These are phyloP conservation scores for Xylariaceae sp. DNA, from an alignment of 2,329 filamentous ascomycete species.

Conservation along the genomic window DNA sequence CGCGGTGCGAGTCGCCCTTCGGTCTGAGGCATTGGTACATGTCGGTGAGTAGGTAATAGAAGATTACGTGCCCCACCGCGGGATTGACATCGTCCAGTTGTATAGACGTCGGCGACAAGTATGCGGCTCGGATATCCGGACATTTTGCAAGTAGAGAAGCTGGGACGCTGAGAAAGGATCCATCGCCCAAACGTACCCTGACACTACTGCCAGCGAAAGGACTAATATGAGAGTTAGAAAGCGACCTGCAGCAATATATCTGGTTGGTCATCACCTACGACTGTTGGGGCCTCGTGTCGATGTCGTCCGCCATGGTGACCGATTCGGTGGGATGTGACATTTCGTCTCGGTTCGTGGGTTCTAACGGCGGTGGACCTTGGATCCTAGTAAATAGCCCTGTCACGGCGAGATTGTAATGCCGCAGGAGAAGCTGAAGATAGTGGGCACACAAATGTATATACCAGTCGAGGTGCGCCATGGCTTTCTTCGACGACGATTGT, in stretches of 20 bases:
- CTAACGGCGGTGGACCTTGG: background rate
- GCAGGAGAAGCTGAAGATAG: constrained; percentile 10
- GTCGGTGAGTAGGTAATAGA: constrained; percentile 26
- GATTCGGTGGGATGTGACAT: constrained; percentile 3
- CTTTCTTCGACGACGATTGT: background rate
- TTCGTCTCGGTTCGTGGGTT: constrained; percentile 2
- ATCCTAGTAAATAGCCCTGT: constrained; percentile 5
- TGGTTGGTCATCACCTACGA: constrained; percentile 8
- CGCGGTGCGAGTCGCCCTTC: constrained; percentile 11
- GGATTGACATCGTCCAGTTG: constrained; percentile 19
- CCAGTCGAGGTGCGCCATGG: constrained; percentile 9
- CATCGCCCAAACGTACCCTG: constrained; percentile 8
- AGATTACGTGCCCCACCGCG: constrained; percentile 22
- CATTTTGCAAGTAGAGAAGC: constrained; percentile 6
- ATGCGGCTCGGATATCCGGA: background rate
- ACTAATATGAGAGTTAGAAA: constrained; percentile 8
- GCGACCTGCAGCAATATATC: background rate
- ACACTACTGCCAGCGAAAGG: constrained; percentile 10
- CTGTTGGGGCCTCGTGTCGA: constrained; percentile 9
- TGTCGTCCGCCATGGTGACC: constrained; percentile 10
- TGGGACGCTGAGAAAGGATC: constrained; percentile 4
- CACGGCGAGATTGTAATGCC: constrained; percentile 12
- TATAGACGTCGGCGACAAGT: background rate
- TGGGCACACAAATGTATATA: constrained; percentile 11
- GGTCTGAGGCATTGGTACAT: constrained; percentile 26